Base-by-base conservation (phyloP, 306 rosid genomes). In the Glycine tomentella region DNA sequence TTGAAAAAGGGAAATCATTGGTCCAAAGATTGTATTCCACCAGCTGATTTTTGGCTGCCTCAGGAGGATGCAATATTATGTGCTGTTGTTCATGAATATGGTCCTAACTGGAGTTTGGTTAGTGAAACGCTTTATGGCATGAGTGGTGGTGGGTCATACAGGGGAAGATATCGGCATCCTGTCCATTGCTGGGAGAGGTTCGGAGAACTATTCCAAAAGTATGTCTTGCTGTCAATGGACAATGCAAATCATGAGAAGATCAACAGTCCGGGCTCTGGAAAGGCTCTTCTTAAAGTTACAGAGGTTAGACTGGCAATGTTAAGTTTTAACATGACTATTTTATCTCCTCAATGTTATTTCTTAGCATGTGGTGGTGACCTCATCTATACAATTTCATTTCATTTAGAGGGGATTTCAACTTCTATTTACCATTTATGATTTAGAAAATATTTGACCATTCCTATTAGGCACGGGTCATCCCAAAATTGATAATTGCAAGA, bases 121-220 rank as follows among this genome's bases (percentile, higher is more conserved):
- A 93, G 99, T 17, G 97, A 93, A 48, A 85, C 82, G 11, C 91
- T 95, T 52, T 89, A 91, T 78, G 86, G 96, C 45, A 90, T 93
- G 94, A 84, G 92, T 64, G 90, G 96, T 78, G 99, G 99, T 70
- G 99, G 99, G 55, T 86, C 87, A 77, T 91, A 90, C 80, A 85
- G 94, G 88, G 99, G 99, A 52, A 88, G 96, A 75, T 93, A 90
- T 85, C 98, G 98, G 44, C 99, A 93, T 93, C 96, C 98, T 33
- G 93, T 85, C 74, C 98, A 93, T 90, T 95, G 98, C 74, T 93
- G 99, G 80, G 99, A 95, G 89, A 91, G 99, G 80, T 95, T 86
- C 77, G 86, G 99, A 80, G 99, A 95, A 79, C 92, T 95, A 64
- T 82, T 95, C 79, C 98, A 95, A 78, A 91, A 82, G 72, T 88